These are phyloP conservation scores for Daldinia grandis DNA, from an alignment of 495 filamentous ascomycete species.

Conservation along the genomic window DNA sequence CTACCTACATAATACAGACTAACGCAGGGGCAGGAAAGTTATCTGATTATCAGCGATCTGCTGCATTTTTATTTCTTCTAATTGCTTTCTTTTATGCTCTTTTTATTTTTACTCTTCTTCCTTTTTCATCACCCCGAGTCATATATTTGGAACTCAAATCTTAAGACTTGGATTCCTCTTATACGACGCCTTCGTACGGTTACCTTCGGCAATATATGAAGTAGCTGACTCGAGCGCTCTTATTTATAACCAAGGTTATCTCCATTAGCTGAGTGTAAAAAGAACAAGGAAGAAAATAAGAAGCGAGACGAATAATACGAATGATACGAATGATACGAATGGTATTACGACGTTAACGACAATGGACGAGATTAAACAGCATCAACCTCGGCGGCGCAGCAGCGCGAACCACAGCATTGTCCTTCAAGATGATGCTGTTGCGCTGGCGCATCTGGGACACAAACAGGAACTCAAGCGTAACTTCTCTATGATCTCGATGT, in stretches of 20 bases:
- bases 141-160: background rate
- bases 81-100: background rate
- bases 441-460: constrained; percentile 66
- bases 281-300: background rate
- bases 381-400: constrained; percentile 14
- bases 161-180: background rate
- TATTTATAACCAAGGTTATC: background rate
- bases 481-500: constrained; percentile 64
- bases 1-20: too few relatives aligned
- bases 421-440: constrained; percentile 55
- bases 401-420: constrained; percentile 26
- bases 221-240: background rate
- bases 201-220: background rate
- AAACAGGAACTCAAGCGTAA: constrained; percentile 69
- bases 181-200: background rate
- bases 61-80: background rate
- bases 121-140: background rate
- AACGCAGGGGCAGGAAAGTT: background rate
- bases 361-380: constrained; percentile 6
- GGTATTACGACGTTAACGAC: background rate
- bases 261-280: background rate
- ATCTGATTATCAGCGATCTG: background rate
- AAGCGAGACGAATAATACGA: background rate
- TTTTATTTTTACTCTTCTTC: background rate
- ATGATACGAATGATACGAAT: background rate